These are phyloP conservation scores for Coprinopsis strossmayeri DNA, from an alignment of 768 basidiomycete species.

Conservation along the genomic window DNA sequence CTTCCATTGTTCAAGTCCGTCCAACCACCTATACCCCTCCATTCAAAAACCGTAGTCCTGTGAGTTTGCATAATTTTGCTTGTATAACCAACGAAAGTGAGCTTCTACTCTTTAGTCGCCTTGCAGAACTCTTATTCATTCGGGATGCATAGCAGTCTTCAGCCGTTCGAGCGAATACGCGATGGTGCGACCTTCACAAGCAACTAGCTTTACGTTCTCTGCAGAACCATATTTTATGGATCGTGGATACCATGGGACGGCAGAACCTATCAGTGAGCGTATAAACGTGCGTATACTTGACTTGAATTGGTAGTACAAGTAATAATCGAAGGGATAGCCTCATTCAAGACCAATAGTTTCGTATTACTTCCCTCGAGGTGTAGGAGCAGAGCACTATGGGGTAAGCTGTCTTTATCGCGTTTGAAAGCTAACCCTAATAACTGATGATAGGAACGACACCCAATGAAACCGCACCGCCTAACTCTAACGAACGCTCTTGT, in stretches of 20 bases:
- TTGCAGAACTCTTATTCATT: no score
- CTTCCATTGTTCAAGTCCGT: no score
- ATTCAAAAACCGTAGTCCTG: no score
- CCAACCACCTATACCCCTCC: no score
- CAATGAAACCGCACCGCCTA: constrained; percentile 97
- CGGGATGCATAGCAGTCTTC: no score
- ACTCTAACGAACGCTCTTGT: constrained; percentile 94
- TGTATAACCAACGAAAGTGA: no score
- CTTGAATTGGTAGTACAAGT: neutral
- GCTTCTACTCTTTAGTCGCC: no score
- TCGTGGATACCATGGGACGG: constrained; percentile 60
- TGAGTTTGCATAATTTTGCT: no score
- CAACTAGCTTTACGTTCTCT: constrained; percentile 55
- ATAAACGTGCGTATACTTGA: constrained; percentile 51
- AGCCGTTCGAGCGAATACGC: neutral
- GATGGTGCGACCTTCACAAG: constrained; percentile 43
- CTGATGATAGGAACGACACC: constrained; percentile 92
- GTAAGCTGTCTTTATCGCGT: constrained; percentile 36
- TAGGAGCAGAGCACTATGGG: constrained; percentile 95
- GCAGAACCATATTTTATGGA: constrained; percentile 71
- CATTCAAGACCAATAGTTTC: constrained; percentile 90
- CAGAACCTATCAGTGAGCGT: constrained; percentile 74
- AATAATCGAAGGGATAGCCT: constrained; percentile 24
- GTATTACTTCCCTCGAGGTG: constrained; percentile 92
- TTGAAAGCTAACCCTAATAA: constrained; percentile 1